These are phyloP conservation scores for Arabidopsis hybrid DNA, from an alignment of 441 rosid species.

Conservation along the genomic window DNA sequence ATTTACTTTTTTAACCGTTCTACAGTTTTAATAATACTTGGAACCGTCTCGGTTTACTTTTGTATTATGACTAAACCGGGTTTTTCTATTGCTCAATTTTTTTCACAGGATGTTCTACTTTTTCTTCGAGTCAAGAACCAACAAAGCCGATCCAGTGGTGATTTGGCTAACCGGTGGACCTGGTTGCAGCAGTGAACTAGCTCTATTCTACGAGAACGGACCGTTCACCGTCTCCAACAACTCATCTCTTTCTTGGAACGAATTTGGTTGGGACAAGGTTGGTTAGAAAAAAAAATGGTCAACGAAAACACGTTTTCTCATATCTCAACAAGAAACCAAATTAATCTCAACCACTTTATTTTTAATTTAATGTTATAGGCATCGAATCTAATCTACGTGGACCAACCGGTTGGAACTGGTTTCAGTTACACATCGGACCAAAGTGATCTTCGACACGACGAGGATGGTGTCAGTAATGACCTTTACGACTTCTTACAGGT, in stretches of 20 bases:
- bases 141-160: slow-evolving; percentile 78
- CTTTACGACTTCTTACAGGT: slow-evolving; percentile 91
- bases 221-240: slow-evolving; percentile 70
- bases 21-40: background rate
- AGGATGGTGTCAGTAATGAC: slow-evolving; percentile 79
- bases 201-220: slow-evolving; percentile 92
- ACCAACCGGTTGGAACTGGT: slow-evolving; percentile 88
- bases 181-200: slow-evolving; percentile 88
- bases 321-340: slow-evolving; percentile 29
- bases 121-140: slow-evolving; percentile 77
- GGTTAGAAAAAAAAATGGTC: slow-evolving; percentile 27
- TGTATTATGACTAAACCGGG: slow-evolving; percentile 15
- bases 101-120: slow-evolving; percentile 83
- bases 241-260: slow-evolving; percentile 80
- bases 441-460: slow-evolving; percentile 69
- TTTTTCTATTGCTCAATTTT: background rate
- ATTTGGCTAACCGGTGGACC: slow-evolving; percentile 98
- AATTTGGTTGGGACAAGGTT: slow-evolving; percentile 96
- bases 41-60: background rate
- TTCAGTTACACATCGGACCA: slow-evolving; percentile 72
- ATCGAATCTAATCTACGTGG: slow-evolving; percentile 77
- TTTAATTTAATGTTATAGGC: slow-evolving; percentile 49
- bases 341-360: slow-evolving; percentile 35
- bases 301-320: slow-evolving; percentile 37
- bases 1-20: background rate